These are phyloP conservation scores for Wallacemonas sp. DNA, from an alignment of 208 protist genomes.

Conservation along the genomic window DNA sequence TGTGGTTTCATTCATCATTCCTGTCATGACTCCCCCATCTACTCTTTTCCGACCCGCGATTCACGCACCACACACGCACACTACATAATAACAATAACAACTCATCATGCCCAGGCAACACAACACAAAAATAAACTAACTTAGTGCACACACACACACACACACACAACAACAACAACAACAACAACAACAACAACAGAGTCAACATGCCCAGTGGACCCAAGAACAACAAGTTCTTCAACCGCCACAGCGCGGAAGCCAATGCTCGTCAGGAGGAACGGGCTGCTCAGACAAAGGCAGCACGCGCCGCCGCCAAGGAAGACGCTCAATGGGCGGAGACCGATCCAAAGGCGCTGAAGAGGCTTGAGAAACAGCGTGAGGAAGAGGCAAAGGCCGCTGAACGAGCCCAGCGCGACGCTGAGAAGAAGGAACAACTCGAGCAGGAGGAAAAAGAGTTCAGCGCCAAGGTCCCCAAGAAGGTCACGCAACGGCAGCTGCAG, in stretches of 20 bases:
- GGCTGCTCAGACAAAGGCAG: constrained; percentile 18
- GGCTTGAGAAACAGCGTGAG: constrained; percentile 59
- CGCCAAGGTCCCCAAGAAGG: constrained; percentile 66
- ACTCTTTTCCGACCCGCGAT: too few species aligned
- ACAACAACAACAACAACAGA: background rate
- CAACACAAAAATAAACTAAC: too few species aligned
- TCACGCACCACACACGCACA: too few species aligned
- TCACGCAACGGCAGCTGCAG: constrained; percentile 73
- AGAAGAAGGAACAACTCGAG: constrained; percentile 72
- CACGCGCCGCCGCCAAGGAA: constrained; percentile 40
- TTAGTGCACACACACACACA: background rate
- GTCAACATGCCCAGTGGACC: constrained; percentile 78
- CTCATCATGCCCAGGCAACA: too few species aligned
- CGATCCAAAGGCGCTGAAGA: constrained; percentile 59
- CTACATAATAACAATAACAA: too few species aligned
- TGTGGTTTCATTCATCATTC: too few species aligned
- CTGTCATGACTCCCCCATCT: too few species aligned
- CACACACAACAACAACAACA: background rate
- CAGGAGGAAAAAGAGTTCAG: constrained; percentile 68
- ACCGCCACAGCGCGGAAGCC: constrained; percentile 85
- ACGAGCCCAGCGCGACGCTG: constrained; percentile 40
- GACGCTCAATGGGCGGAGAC: constrained; percentile 75
- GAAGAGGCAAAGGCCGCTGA: constrained; percentile 57
- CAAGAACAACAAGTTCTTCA: constrained; percentile 82
- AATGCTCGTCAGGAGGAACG: constrained; percentile 69